A percentile compares a stretch with the other conserved stretches of the same genome.
Conservation (phyloP, 2,329 filamentous ascomycete species). For the Epichloe glyceriae region DNA sequence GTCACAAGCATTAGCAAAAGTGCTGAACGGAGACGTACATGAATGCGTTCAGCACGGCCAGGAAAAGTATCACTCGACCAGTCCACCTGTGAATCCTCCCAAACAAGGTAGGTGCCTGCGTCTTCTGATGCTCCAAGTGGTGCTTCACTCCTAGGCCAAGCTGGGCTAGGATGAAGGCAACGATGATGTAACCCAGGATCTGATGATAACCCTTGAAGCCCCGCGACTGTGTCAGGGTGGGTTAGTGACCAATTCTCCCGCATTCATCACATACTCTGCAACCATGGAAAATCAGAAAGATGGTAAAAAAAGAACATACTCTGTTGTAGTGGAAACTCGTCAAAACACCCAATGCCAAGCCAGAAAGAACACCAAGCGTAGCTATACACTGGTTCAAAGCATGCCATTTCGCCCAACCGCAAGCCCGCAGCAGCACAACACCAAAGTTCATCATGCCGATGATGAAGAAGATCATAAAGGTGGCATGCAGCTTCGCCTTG, state of each 20-base stretch:
- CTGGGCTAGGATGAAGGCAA: constrained; percentile 38
- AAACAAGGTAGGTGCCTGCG: constrained; percentile 34
- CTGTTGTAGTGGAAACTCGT: constrained; percentile 40
- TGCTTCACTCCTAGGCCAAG: constrained; percentile 42
- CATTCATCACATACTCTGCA: background rate
- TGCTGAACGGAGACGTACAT: constrained; percentile 27
- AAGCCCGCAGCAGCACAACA: constrained; percentile 37
- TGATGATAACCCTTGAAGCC: constrained; percentile 42
- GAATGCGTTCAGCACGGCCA: constrained; percentile 44
- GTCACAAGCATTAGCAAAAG: background rate
- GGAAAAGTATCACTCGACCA: constrained; percentile 37
- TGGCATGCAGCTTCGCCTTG: constrained; percentile 30
- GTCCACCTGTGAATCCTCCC: constrained; percentile 44
- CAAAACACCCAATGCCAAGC: constrained; percentile 38
- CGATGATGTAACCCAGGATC: constrained; percentile 42
- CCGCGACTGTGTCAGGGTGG: constrained; percentile 28
- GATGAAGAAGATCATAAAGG: constrained; percentile 43
- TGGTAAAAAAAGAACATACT: constrained; percentile 25
- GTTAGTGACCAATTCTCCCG: background rate
- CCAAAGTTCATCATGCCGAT: constrained; percentile 44
- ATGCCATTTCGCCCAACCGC: constrained; percentile 41
- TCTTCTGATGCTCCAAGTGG: constrained; percentile 39
- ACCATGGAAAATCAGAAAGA: background rate
- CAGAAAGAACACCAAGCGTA: constrained; percentile 33
- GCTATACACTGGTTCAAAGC: constrained; percentile 39